Evolutionary conservation across 179 eudicot genomes (phyloP).

Genomic region (Beta macrorhiza): DNA sequence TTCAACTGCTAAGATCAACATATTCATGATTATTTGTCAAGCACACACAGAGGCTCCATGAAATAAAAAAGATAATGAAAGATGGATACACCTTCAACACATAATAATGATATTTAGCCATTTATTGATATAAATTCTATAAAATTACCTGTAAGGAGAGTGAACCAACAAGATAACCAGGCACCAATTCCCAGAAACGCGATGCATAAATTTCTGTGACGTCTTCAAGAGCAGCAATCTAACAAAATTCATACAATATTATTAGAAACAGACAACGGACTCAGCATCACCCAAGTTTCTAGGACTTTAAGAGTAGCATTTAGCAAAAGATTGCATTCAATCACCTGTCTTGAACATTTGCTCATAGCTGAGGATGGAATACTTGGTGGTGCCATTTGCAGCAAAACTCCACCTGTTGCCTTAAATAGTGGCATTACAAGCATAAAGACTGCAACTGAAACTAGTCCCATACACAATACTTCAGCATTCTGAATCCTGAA

Average conservation of each 20-base stretch:
- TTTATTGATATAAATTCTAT: not conserved
- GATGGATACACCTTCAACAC: not conserved
- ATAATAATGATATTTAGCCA: not conserved
- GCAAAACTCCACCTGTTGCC: conserved; percentile 72
- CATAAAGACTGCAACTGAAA: conserved; percentile 83
- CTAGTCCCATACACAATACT: conserved; percentile 93
- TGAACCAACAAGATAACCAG: conserved; percentile 91
- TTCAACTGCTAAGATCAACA: conserved; percentile 51
- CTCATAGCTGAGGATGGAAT: conserved; percentile 82
- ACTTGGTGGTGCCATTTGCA: conserved; percentile 84
- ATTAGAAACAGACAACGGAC: conserved; percentile 5
- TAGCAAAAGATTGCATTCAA: not conserved
- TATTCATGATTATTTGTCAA: conserved; percentile 10
- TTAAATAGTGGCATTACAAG: conserved; percentile 89
- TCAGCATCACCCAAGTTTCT: conserved; percentile 7
- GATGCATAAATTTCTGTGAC: conserved; percentile 70
- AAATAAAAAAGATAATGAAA: not conserved
- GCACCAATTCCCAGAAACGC: conserved; percentile 95
- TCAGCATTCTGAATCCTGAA: conserved; percentile 91
- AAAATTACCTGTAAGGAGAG: conserved; percentile 62
- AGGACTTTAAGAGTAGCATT: too few species aligned
- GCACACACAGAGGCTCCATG: not conserved
- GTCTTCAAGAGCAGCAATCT: conserved; percentile 85
- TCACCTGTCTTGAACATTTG: conserved; percentile 91
- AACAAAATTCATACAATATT: conserved; percentile 7